Conservation (phyloP, 2,329 filamentous ascomycete genomes). For the Fusarium abutilonis region DNA sequence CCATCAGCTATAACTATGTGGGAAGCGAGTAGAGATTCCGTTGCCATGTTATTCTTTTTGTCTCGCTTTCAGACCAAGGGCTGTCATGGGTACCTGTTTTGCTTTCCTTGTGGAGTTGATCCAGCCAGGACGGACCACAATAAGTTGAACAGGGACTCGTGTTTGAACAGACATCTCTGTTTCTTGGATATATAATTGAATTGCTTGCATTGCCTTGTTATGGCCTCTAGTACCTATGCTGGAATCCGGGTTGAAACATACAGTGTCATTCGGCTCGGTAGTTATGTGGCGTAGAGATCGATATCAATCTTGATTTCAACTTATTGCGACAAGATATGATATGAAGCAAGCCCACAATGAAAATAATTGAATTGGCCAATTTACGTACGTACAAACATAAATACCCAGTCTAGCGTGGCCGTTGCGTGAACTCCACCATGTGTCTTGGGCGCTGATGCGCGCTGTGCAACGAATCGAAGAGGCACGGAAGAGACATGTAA, state of each 20-base stretch:
- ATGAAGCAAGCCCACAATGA: too few relatives aligned
- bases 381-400: constrained; percentile 20
- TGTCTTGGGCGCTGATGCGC: constrained; percentile 5
- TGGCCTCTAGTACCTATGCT: too few relatives aligned
- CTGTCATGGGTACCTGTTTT: constrained; percentile 4
- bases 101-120: constrained; percentile 20
- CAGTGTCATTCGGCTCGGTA: too few relatives aligned
- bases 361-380: constrained; percentile 3
- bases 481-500: background rate
- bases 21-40: background rate
- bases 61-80: background rate
- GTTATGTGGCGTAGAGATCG: too few relatives aligned
- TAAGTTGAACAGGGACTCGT: background rate
- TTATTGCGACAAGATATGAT: too few relatives aligned
- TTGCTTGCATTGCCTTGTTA: too few relatives aligned
- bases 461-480: constrained; percentile 9
- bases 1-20: background rate
- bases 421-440: background rate
- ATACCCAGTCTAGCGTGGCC: constrained; percentile 10
- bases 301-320: too few relatives aligned
- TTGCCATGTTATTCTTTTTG: background rate
- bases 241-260: too few relatives aligned
- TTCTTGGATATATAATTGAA: too few relatives aligned
- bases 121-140: background rate
- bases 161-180: too few relatives aligned